These are phyloP conservation scores for Periconia sp. DNA, from an alignment of 2,329 filamentous ascomycete genomes.

Conservation along the genomic window DNA sequence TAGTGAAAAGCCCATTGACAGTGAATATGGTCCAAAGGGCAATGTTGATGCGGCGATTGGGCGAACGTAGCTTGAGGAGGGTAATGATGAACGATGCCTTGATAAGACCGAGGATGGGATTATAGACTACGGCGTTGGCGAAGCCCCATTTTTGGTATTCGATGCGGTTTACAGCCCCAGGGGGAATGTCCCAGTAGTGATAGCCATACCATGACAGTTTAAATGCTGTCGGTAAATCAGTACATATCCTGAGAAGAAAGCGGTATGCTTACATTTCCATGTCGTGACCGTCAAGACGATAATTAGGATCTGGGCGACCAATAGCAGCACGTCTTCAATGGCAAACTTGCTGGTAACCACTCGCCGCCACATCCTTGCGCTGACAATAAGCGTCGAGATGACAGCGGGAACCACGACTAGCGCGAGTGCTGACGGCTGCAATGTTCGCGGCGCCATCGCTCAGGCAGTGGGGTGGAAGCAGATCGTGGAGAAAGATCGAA, in stretches of 20 bases:
- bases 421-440: conserved; percentile 9
- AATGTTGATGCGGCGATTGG: conserved; percentile 19
- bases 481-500: no score
- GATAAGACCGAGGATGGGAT: conserved; percentile 25
- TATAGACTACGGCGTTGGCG: conserved; percentile 22
- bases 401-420: conserved; percentile 9
- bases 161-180: conserved; percentile 13
- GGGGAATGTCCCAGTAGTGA: conserved; percentile 17
- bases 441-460: conserved; percentile 8
- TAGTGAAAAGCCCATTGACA: conserved; percentile 19
- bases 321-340: conserved; percentile 12
- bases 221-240: conserved; percentile 1
- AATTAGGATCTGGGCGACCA: conserved; percentile 10
- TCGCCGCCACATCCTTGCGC: conserved; percentile 9
- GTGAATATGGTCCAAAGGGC: conserved; percentile 19
- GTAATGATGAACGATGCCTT: conserved; percentile 25
- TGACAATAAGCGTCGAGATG: conserved; percentile 9
- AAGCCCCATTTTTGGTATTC: conserved; percentile 19
- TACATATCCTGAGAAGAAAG: no score
- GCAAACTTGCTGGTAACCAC: conserved; percentile 8
- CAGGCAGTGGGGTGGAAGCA: neutral
- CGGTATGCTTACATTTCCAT: conserved; percentile 10
- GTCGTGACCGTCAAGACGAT: conserved; percentile 5
- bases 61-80: conserved; percentile 23
- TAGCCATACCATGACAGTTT: conserved; percentile 20